Base-by-base conservation (phyloP, 306 rosid genomes). In the Pyrus pyrifolia region DNA sequence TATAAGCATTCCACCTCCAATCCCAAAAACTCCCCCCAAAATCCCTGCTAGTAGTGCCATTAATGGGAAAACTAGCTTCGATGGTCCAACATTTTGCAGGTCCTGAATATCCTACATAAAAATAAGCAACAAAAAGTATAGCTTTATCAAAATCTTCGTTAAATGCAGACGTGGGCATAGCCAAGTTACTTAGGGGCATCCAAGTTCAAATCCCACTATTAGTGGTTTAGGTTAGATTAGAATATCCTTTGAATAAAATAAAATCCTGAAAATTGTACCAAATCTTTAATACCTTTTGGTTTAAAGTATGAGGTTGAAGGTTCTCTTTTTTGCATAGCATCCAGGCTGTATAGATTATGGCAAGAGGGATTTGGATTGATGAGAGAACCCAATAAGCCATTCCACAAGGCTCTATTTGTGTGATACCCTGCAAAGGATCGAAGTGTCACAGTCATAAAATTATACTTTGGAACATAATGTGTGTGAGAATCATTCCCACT, bases 1-100 rank as follows among this genome's bases (percentile, higher is more conserved):
- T 75, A 91, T 87, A 8, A 93, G 84, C 96, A 93, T 93, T 74
- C 98, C 98, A 78, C 98, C 98, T 67, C 98, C 96, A 46, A 93
- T 93, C 53, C 98, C 98, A 81, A 91, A 93, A 59, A 88, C 88
- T 44, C 98, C 97, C 25, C 98, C 98, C 73, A 91, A 71, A 31
- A 85, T 67, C 76, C 98, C 98, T 4, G 97, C 93, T 22, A 88
- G 61, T 27, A 90, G 75, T 79, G 98, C 92, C 90, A 91, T 90
- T 62, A 76, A 19, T 74, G 98, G 98, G 84, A 91, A 91, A 52
- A 81, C 55, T 71, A 91, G 85, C 73, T 81, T 82, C 23, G 89
- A 76, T 38, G 83, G 80, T 67, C 67, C 81, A 78, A 33, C 81
- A 70, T 22, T 74, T 19, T 59, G 73, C 52, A 61, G 76, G 27